Base-by-base conservation (phyloP, 2,329 filamentous ascomycete species). In the Westerdykella sp. region DNA sequence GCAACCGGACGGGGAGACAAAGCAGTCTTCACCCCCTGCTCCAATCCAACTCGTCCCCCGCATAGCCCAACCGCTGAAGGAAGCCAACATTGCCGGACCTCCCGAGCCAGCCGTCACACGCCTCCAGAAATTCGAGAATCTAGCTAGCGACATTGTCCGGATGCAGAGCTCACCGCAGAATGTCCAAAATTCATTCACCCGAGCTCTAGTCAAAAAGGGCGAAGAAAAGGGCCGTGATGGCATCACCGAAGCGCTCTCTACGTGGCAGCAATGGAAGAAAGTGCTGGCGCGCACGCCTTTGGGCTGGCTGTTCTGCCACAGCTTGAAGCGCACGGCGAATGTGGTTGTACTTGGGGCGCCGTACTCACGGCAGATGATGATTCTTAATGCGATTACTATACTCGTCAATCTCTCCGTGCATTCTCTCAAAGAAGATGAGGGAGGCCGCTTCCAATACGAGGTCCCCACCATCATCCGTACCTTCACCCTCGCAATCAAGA, bases 391-490 rank as follows among this genome's bases (percentile, higher is more conserved):
- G 1, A 74, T 83, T n/a, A 80, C 81, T 46, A 78, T 84, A 0
- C 69, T 93, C 32, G 80, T 79, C 11, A 75, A 77, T 39, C 74
- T 97, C 22, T 78, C 86, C 0, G 77, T 87, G 4, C 78, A 78
- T 48, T 91, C 85, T 65, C 69, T 96, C 42, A 72, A 73, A 3
- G 90, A 97, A 65, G 91, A 97, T 62, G 77, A 77, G 37, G 93
- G 82, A 59, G 91, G 91, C 12, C 85, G 87, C 54, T 91, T 94
- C n/a, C 84, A 94, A 52, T 76, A 81, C 35, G 86, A 93, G 50
- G 81, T 97, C 2, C 80, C 85, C 1, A 70, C 69, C 39, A 83
- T 95, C 44, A 79, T 96, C 40, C 79, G 84, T 37, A 79, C 81
- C 1, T 79, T 94, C 47, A 90, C 87, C 0, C 55, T 65, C 0